Evolutionary conservation across 75 land plant genomes (phyloP).

Genomic region (Pinus albicaulis): DNA sequence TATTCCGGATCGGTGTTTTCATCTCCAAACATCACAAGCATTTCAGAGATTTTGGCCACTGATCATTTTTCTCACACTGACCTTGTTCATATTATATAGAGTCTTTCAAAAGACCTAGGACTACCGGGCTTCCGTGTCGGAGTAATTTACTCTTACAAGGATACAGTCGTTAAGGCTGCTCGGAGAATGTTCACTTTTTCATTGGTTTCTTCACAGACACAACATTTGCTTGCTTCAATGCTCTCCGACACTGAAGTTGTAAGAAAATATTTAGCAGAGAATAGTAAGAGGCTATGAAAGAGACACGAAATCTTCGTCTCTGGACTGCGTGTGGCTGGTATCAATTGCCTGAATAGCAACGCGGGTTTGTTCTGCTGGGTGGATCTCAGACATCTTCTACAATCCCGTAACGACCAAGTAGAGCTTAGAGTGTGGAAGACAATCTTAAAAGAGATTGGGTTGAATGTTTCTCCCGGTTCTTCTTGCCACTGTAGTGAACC

Average conservation of each 20-base stretch:
- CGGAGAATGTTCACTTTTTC: slow-evolving; percentile 51
- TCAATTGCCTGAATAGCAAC: slow-evolving; percentile 22
- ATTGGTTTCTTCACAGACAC: slow-evolving; percentile 70
- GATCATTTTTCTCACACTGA: slow-evolving; percentile 32
- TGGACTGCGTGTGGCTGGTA: neutral
- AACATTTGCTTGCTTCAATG: slow-evolving; percentile 50
- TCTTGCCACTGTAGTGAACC: slow-evolving; percentile 55
- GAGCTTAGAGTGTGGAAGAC: slow-evolving; percentile 71
- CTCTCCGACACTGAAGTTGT: slow-evolving; percentile 47
- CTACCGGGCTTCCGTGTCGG: slow-evolving; percentile 67
- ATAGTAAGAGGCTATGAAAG: slow-evolving; percentile 29
- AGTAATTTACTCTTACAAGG: slow-evolving; percentile 51
- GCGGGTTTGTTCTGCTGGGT: slow-evolving; percentile 62
- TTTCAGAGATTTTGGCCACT: slow-evolving; percentile 50
- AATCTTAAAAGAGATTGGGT: slow-evolving; percentile 42
- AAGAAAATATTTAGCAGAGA: slow-evolving; percentile 26
- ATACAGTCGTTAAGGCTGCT: slow-evolving; percentile 30
- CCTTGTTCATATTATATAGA: slow-evolving; percentile 44
- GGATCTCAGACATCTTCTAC: slow-evolving; percentile 9
- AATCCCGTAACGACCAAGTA: slow-evolving; percentile 18
- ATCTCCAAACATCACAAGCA: neutral
- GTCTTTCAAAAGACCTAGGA: slow-evolving; percentile 69
- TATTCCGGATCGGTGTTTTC: slow-evolving; percentile 48
- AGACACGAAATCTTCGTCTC: slow-evolving; percentile 10
- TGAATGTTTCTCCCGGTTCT: slow-evolving; percentile 60